phyloP scores from a whole-genome alignment of 345 rosid genomes.

The Ceriops zippeliana region DNA sequence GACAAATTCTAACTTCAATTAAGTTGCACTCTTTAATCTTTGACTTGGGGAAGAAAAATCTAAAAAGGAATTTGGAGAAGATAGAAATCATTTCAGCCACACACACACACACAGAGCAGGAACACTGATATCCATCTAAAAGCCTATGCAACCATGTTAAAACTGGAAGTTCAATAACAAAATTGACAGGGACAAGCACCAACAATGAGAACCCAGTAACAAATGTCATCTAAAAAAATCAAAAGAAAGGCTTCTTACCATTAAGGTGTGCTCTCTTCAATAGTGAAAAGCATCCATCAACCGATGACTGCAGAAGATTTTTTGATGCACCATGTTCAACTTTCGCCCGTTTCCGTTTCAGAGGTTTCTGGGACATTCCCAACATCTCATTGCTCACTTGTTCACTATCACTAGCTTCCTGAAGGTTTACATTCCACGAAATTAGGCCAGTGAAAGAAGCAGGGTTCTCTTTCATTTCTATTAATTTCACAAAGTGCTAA shows the following conservation, averaged over 20 bases:
- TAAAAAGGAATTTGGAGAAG: too few relatives aligned
- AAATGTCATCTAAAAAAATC: constrained; percentile 3
- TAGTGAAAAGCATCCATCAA: constrained; percentile 71
- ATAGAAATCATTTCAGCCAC: too few relatives aligned
- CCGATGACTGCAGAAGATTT: constrained; percentile 41
- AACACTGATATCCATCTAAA: too few relatives aligned
- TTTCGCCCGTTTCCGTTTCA: constrained; percentile 61
- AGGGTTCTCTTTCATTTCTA: background rate
- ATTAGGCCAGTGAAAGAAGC: constrained; percentile 9
- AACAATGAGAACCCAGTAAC: background rate
- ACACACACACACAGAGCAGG: too few relatives aligned
- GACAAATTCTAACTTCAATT: too few relatives aligned
- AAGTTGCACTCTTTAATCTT: too few relatives aligned
- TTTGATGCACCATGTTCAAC: constrained; percentile 42
- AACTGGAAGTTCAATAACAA: too few relatives aligned
- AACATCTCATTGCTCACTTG: constrained; percentile 56
- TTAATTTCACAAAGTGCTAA: too few relatives aligned
- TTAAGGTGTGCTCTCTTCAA: constrained; percentile 61
- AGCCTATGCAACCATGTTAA: too few relatives aligned
- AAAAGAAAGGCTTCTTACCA: constrained; percentile 40
- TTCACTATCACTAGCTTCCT: constrained; percentile 88
- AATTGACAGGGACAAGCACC: too few relatives aligned
- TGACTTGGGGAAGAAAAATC: too few relatives aligned
- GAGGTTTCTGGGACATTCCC: constrained; percentile 41
- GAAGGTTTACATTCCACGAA: constrained; percentile 13